These are phyloP conservation scores for Lepiota brunneoincarnata DNA, from an alignment of 768 basidiomycete species.

Conservation along the genomic window DNA sequence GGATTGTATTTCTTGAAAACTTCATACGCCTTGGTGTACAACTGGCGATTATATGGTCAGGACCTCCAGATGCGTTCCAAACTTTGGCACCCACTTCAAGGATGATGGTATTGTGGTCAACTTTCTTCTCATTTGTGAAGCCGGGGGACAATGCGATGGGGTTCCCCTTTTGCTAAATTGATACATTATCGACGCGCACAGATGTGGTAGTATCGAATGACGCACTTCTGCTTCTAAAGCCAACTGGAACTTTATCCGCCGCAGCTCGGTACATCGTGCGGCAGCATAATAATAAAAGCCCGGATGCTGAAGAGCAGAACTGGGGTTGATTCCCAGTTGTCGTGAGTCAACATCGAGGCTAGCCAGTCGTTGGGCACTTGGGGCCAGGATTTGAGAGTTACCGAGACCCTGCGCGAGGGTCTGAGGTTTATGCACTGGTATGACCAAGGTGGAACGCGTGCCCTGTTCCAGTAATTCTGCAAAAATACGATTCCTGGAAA, in stretches of 20 bases:
- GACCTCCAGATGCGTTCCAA: neutral
- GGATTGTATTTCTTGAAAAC: slow-evolving; percentile 79
- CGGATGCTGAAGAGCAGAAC: slow-evolving; percentile 82
- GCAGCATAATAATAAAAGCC: slow-evolving; percentile 93
- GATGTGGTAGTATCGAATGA: neutral
- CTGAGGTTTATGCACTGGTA: slow-evolving; percentile 57
- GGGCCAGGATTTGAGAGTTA: slow-evolving; percentile 17
- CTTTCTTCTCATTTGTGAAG: slow-evolving; percentile 86
- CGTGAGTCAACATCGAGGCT: slow-evolving; percentile 58
- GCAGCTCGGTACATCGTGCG: slow-evolving; percentile 77
- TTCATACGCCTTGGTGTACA: slow-evolving; percentile 94
- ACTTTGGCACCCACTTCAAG: slow-evolving; percentile 61
- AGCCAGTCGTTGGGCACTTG: slow-evolving; percentile 20
- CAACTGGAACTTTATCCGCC: slow-evolving; percentile 64
- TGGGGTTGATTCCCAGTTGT: slow-evolving; percentile 72
- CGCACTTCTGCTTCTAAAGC: slow-evolving; percentile 56
- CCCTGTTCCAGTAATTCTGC: slow-evolving; percentile 91
- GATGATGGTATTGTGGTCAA: slow-evolving; percentile 80
- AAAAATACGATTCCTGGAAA: slow-evolving; percentile 75
- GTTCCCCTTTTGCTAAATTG: slow-evolving; percentile 14
- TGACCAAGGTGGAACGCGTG: slow-evolving; percentile 53
- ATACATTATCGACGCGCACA: slow-evolving; percentile 16
- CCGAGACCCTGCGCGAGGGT: slow-evolving; percentile 22
- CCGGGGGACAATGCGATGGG: slow-evolving; percentile 54
- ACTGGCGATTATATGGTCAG: slow-evolving; percentile 36